Base-by-base conservation (phyloP, 2,329 filamentous ascomycete genomes). In the Pseudogymnoascus sp. region DNA sequence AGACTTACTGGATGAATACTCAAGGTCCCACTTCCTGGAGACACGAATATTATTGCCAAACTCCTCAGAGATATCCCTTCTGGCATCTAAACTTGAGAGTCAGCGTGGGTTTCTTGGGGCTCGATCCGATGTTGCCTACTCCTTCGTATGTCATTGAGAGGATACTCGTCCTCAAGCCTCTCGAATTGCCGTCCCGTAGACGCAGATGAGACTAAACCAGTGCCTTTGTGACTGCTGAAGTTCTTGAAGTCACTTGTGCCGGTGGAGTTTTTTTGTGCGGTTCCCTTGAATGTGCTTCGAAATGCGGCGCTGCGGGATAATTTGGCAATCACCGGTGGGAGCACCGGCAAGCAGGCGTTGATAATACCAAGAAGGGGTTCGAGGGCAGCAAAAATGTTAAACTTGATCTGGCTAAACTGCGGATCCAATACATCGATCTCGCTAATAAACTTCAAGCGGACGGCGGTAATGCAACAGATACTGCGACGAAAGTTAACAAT, bases 311-410 rank as follows among this genome's bases (percentile, higher is more conserved):
- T 25, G 16, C 14, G 55, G 61, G 63, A 66, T 12, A 67, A 62
- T 14, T 61, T 65, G 60, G 62, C 62, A 37, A 67, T 40, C 12
- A 64, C 68, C 8, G 69, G 66, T 1, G 49, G 64, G 5, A 67
- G 55, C 25, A 68, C 60, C 3, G 68, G 69, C 8, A 71, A 59
- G 60, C 67, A 69, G 6, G 69, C 69, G 31, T 67, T 69, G 28
- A 69, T 59, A 40, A 71, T 68, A 18, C 70, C 70, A 6, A 72
- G 63, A 7, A 67, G 37, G 6, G 67, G 67, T 4, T 69, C 65
- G 5, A 69, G 25, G 4, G 64, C 59, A 11, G 66, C 66, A 5
- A 68, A 59, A 3, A 69, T 40, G 9, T 40, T 63, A 9, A 65
- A 45, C 14, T 25, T 28, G 59, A 63, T 61, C 35, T 68, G 55